Evolutionary conservation across 352 stramenopile genomes (phyloP).

Genomic region (Globisporangium recalcitrans): DNA sequence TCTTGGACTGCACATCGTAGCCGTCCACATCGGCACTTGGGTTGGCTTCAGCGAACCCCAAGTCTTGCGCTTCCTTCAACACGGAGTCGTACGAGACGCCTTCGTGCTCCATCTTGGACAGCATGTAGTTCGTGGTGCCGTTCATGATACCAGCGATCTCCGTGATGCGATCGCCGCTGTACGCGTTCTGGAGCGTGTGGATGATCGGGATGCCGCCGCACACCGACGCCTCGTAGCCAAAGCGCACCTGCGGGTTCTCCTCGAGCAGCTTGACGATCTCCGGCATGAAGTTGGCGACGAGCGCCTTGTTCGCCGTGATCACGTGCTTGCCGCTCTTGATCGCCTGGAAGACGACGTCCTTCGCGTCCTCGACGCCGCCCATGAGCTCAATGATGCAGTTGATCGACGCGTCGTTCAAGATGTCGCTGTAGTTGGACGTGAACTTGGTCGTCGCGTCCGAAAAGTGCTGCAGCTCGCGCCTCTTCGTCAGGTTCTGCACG

Average conservation of each 20-base stretch:
- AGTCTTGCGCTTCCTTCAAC: slow-evolving; percentile 90
- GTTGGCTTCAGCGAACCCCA: slow-evolving; percentile 93
- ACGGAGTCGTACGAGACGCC: slow-evolving; percentile 90
- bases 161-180: slow-evolving; percentile 90
- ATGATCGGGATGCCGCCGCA: slow-evolving; percentile 97
- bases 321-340: slow-evolving; percentile 91
- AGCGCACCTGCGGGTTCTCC: slow-evolving; percentile 72
- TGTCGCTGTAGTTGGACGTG: slow-evolving; percentile 72
- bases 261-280: slow-evolving; percentile 87
- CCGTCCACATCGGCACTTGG: slow-evolving; percentile 95
- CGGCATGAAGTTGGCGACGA: slow-evolving; percentile 92
- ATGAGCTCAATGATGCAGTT: slow-evolving; percentile 97
- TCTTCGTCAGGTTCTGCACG: slow-evolving; percentile 74
- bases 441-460: slow-evolving; percentile 40
- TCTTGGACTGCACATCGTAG: slow-evolving; percentile 95
- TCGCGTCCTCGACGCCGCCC: slow-evolving; percentile 92
- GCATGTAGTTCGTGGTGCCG: slow-evolving; percentile 98
- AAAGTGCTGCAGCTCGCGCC: slow-evolving; percentile 61
- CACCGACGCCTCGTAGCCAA: slow-evolving; percentile 95
- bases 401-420: slow-evolving; percentile 90
- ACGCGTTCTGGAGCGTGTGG: slow-evolving; percentile 91
- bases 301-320: slow-evolving; percentile 96
- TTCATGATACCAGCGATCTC: slow-evolving; percentile 96
- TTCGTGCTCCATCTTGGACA: slow-evolving; percentile 95
- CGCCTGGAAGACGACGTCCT: slow-evolving; percentile 90